Percentiles rank a stretch among this genome's conserved stretches.
These are phyloP conservation scores for Caryopteris hybrid DNA, from an alignment of 305 asterid species.

Conservation along the genomic window DNA sequence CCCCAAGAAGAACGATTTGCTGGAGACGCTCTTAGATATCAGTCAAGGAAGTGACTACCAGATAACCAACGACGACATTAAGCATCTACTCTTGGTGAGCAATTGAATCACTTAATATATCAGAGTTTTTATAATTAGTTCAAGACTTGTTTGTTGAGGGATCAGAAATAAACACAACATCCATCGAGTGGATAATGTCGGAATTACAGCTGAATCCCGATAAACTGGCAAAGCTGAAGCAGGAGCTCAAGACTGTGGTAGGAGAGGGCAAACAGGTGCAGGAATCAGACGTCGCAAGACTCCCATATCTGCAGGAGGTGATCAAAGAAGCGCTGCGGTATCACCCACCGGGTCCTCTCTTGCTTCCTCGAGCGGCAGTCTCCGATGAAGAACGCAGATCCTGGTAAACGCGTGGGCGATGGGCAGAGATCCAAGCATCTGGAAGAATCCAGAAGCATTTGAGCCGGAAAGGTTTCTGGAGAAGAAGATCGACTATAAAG, in stretches of 20 bases:
- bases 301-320: background rate
- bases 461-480: background rate
- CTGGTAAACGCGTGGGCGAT: background rate
- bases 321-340: background rate
- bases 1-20: constrained; percentile 1
- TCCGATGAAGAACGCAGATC: background rate
- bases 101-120: too few relatives aligned
- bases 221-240: background rate
- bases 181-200: background rate
- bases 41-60: background rate
- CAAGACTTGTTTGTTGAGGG: background rate
- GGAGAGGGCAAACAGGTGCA: background rate
- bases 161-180: background rate
- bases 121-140: too few relatives aligned
- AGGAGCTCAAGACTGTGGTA: background rate
- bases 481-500: background rate
- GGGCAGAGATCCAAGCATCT: background rate
- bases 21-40: constrained; percentile 2
- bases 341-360: background rate
- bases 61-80: background rate
- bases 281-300: constrained; percentile 4
- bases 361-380: background rate
- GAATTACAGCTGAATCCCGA: background rate
- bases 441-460: background rate
- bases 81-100: background rate